A percentile compares a stretch with the other conserved stretches of the same genome.
These are phyloP conservation scores for Wickerhamomyces ciferrii DNA, from an alignment of 805 yeast genomes.

Conservation along the genomic window DNA sequence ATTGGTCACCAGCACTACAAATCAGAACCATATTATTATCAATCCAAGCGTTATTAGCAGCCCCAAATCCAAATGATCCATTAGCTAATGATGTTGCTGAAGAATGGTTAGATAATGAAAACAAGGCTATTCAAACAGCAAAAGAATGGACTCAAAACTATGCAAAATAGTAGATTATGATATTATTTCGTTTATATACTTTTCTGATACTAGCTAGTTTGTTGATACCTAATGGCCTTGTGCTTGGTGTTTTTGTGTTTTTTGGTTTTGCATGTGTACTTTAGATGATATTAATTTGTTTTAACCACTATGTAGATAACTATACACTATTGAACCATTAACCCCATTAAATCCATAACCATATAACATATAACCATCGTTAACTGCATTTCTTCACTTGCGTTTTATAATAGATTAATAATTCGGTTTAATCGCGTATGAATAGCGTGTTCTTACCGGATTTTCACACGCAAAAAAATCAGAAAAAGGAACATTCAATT, in stretches of 20 bases:
- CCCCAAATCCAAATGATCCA: slow-evolving; percentile 98
- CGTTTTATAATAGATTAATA: too few relatives aligned
- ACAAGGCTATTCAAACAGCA: slow-evolving; percentile 76
- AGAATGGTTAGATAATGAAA: slow-evolving; percentile 88
- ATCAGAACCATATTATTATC: slow-evolving; percentile 88
- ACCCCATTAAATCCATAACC: too few relatives aligned
- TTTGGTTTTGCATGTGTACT: too few relatives aligned
- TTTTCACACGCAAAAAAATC: neutral
- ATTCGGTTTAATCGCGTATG: neutral
- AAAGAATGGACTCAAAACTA: slow-evolving; percentile 35
- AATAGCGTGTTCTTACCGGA: neutral
- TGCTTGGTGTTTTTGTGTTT: too few relatives aligned
- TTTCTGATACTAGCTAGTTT: too few relatives aligned
- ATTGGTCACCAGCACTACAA: slow-evolving; percentile 98
- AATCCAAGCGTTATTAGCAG: slow-evolving; percentile 88
- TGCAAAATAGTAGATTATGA: slow-evolving; percentile 17
- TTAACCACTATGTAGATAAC: too few relatives aligned
- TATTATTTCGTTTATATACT: neutral
- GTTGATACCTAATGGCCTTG: too few relatives aligned
- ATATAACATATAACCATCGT: too few relatives aligned
- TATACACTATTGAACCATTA: too few relatives aligned
- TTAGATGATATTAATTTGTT: too few relatives aligned
- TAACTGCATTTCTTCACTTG: too few relatives aligned
- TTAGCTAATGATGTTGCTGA: slow-evolving; percentile 97
- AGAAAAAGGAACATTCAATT: too few relatives aligned